phyloP scores from a whole-genome alignment of 441 rosid species.

The Corymbia citriodora region DNA sequence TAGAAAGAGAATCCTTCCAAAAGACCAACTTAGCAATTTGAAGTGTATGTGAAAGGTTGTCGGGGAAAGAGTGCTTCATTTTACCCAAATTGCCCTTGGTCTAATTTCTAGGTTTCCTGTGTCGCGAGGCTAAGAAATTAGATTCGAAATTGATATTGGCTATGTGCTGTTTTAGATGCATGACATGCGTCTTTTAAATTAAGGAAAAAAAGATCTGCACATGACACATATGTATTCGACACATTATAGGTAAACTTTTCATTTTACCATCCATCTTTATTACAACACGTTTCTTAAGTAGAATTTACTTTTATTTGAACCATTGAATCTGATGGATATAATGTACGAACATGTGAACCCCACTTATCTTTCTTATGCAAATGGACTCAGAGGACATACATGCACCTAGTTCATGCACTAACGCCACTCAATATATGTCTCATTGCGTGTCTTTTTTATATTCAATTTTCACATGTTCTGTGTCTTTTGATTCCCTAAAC shows the following conservation, averaged over 20 bases:
- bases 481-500: neutral
- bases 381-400: neutral
- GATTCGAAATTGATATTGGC: neutral
- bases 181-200: neutral
- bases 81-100: constrained; percentile 20
- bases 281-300: neutral
- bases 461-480: neutral
- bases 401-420: neutral
- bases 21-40: constrained; percentile 16
- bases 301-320: neutral
- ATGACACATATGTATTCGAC: neutral
- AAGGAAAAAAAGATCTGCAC: neutral
- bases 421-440: neutral
- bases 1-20: constrained; percentile 10
- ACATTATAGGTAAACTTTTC: neutral
- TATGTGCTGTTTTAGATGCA: neutral
- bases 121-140: neutral
- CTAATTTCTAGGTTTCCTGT: neutral
- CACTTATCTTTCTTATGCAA: neutral
- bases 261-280: neutral
- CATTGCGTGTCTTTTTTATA: neutral
- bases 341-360: neutral
- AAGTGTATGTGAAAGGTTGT: constrained; percentile 19
- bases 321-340: neutral
- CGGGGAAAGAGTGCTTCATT: neutral